Base-by-base conservation (phyloP, 345 rosid genomes). In the Isatis tinctoria region DNA sequence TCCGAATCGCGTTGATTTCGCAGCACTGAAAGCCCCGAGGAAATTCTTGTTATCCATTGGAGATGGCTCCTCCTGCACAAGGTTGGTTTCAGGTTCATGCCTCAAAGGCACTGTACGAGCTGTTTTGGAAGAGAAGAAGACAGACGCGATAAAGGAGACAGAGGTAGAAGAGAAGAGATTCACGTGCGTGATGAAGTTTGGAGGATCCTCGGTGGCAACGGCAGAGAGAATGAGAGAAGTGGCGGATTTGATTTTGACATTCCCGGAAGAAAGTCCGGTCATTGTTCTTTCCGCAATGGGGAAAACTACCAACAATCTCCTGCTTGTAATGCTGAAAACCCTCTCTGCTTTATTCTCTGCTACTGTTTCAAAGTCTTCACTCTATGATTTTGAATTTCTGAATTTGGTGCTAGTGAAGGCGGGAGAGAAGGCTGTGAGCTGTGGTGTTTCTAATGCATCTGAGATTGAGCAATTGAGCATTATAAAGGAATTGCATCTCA, bases 251-350 rank as follows among this genome's bases (percentile, higher is more conserved):
- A 88, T 92, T 47, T 84, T 83, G 65, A 74, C 89, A 75, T 95
- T 95, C 74, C 92, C 97, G 0, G 66, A 83, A 33, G 98, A 90
- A 78, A 86, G 81, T 72, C 99, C 99, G 0, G 88, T 90, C 64
- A 75, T 95, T 78, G 99, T 95, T 40, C 88, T 95, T 24, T 95
- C 99, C 0, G 99, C 99, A 1, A 90, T 95, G 99, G 99, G 98
- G 61, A 92, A 95, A 77, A 85, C 97, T 2, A 95, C 99, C 18
- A 95, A 90, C 79, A 92, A 92, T 49, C 98, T 95, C 70, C 64
- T 95, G 67, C 74, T 83, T 87, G 99, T 95, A 86, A 72, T 49
- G 58, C 73, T 40, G 41, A 40, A 28, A 48, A 10, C 17, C 61
- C 17, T 58, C 37, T 43, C 8, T 8, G 16, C 18, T 20, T 40